Evolutionary conservation across 1,139 yeast species (phyloP).

Genomic region (Suhomyces guaymorum): DNA sequence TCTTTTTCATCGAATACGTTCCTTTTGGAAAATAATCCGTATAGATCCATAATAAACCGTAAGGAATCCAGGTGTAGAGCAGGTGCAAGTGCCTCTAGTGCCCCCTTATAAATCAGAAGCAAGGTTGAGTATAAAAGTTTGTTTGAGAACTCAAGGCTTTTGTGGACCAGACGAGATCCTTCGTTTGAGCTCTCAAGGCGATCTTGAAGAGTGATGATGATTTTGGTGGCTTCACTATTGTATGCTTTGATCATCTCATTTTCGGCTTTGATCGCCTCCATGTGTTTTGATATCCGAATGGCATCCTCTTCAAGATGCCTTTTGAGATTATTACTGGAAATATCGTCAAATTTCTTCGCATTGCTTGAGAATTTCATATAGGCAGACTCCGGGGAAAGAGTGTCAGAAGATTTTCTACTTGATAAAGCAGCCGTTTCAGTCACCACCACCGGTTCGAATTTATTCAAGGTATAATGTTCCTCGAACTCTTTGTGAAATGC

Average conservation of each 20-base stretch:
- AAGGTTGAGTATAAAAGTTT: constrained; percentile 3
- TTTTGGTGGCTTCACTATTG: constrained; percentile 7
- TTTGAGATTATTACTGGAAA: too few relatives aligned
- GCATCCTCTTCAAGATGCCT: not conserved
- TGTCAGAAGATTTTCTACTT: too few relatives aligned
- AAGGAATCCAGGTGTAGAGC: constrained; percentile 25
- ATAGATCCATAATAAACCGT: constrained; percentile 16
- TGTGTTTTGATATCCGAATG: not conserved
- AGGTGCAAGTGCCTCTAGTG: constrained; percentile 17
- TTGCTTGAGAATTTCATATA: too few relatives aligned
- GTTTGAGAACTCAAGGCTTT: constrained; percentile 3
- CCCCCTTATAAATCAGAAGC: constrained; percentile 1
- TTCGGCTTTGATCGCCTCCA: not conserved
- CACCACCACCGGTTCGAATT: too few relatives aligned
- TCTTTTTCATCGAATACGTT: constrained; percentile 15
- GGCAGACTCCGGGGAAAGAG: too few relatives aligned
- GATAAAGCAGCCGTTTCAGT: too few relatives aligned
- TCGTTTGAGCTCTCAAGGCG: constrained; percentile 2
- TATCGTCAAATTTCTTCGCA: too few relatives aligned
- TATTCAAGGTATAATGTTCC: not conserved
- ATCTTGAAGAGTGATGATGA: constrained; percentile 3
- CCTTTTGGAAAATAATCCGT: constrained; percentile 14
- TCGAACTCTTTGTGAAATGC: not conserved
- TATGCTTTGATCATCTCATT: constrained; percentile 3
- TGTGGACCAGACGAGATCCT: constrained; percentile 1